Conservation (phyloP, 768 basidiomycete species). For the Amanita jacksonii region DNA sequence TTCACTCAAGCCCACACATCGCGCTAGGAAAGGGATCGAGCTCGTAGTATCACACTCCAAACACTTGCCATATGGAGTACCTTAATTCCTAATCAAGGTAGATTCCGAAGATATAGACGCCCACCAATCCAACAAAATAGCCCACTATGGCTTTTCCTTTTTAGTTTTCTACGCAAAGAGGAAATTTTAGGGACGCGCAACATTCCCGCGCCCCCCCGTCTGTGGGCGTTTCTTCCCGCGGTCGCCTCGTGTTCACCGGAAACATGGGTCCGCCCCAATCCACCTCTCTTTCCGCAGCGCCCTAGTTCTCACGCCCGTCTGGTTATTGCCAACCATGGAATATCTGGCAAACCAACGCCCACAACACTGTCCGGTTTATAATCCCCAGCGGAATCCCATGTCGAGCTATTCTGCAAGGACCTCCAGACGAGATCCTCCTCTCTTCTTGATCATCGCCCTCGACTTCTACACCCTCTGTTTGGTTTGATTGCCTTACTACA, state of each 20-base stretch:
- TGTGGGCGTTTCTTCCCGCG: background rate
- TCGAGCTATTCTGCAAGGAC: background rate
- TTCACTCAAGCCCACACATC: background rate
- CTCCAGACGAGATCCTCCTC: background rate
- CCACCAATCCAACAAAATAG: conserved; percentile 5
- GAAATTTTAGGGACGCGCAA: conserved; percentile 2
- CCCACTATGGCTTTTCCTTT: conserved; percentile 5
- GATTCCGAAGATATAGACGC: background rate
- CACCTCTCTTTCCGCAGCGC: conserved; percentile 4
- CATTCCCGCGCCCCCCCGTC: background rate
- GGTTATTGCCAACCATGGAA: conserved; percentile 11
- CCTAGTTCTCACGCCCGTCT: conserved; percentile 1
- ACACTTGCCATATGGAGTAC: background rate
- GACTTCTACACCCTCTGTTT: background rate
- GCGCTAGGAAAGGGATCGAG: background rate
- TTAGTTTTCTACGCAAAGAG: background rate
- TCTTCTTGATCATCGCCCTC: conserved; percentile 3
- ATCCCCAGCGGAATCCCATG: conserved; percentile 1
- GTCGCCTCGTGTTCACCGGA: conserved; percentile 4
- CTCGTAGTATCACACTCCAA: no score
- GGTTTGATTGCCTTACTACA: background rate
- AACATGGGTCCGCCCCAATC: conserved; percentile 20
- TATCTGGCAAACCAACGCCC: background rate
- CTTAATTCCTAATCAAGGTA: conserved; percentile 3
- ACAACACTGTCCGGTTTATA: conserved; percentile 1